Percentiles rank a stretch among this genome's conserved stretches.
Conservation (phyloP, 2,329 filamentous ascomycete species). For the Falciphora oryzae region DNA sequence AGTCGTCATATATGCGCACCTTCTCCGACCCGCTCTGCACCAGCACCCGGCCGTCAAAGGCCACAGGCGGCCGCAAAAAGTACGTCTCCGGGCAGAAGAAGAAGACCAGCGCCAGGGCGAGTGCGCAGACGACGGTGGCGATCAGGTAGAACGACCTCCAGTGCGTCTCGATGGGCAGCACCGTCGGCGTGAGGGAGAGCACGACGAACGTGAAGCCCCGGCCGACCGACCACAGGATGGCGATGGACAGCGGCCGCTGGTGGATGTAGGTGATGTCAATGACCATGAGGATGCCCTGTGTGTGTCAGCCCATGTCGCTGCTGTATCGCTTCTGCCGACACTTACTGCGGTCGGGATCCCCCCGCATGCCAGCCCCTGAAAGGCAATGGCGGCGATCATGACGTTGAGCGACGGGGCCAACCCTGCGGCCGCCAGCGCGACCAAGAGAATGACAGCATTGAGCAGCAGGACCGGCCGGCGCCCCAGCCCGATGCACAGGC, state of each 20-base stretch:
- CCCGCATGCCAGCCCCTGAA: constrained; percentile 28
- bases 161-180: constrained; percentile 17
- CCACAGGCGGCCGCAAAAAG: constrained; percentile 33
- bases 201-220: constrained; percentile 20
- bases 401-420: constrained; percentile 21
- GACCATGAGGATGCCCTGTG: constrained; percentile 28
- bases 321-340: too few relatives aligned
- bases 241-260: constrained; percentile 27
- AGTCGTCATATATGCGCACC: constrained; percentile 29
- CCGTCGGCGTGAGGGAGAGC: constrained; percentile 22
- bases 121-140: constrained; percentile 21
- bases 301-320: constrained; percentile 2
- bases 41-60: constrained; percentile 34
- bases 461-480: constrained; percentile 30
- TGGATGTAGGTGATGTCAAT: constrained; percentile 34
- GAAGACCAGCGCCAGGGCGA: constrained; percentile 24
- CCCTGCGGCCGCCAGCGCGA: constrained; percentile 24
- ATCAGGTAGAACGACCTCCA: constrained; percentile 29
- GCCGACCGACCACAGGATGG: constrained; percentile 27
- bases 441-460: constrained; percentile 21
- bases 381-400: constrained; percentile 23
- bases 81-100: constrained; percentile 32
- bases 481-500: constrained; percentile 28
- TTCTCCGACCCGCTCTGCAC: constrained; percentile 32
- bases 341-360: constrained; percentile 25